Base-by-base conservation (phyloP, 306 rosid species). In the Chamaecrista fasciculata region DNA sequence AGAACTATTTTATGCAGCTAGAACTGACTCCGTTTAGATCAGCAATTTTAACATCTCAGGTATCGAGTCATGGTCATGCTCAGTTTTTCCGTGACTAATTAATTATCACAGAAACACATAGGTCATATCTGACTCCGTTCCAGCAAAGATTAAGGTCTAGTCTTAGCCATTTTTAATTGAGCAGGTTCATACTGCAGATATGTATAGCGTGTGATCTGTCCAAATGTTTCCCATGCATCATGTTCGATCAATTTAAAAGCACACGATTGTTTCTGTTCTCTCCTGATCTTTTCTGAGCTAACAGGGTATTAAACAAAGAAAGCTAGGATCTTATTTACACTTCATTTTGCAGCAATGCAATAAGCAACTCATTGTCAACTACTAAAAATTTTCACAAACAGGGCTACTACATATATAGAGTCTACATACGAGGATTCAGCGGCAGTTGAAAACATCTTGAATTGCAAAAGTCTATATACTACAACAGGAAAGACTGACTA, bases 401-500 rank as follows among this genome's bases (percentile, higher is more conserved):
- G 81, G 74, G 86, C 87, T 82, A 79, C 87, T 82, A 79, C 85
- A 76, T 81, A 62, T 47, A 76, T 51, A 72, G 83, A 76, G 82
- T 82, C 83, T 81, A 78, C 83, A 80, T 21, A 70, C 66, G 42
- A 66, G 76, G 84, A 87, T 78, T 81, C 78, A 70, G 79, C 76
- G 84, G 62, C 82, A 79, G 72, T 62, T 44, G 50, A 63, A 74
- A 72, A 69, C 78, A 80, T 61, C 87, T 81, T 21, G 72, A 66
- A 71, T 70, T 76, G 73, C 80, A 70, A 70, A 83, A 21, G 78
- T 82, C 83, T 69, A 78, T 78, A 78, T 75, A 66, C 80, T 80
- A 82, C 88, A 76, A 69, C 76, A 79, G 64, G 59, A 77, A 83
- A 77, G 82, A 72, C 77, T 68, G 76, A 76, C 89, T 86, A 95